Conservation (phyloP, 2,329 filamentous ascomycete genomes). For the Botrytis sinoallii region DNA sequence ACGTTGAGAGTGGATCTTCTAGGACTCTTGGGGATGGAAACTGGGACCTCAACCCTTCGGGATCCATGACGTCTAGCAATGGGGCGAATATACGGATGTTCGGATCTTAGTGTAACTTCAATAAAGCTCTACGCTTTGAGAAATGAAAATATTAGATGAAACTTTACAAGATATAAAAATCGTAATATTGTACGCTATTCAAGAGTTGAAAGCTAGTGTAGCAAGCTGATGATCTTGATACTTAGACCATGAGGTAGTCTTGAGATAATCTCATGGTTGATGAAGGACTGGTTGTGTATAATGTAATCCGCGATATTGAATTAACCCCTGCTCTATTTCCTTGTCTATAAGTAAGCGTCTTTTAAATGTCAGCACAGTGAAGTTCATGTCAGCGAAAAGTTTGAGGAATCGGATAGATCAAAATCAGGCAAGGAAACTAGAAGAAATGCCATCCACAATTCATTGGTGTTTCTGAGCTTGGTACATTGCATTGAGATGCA, state of each 20-base stretch:
- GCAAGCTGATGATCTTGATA: slow-evolving; percentile 9
- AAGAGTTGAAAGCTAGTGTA: not conserved
- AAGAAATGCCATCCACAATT: not conserved
- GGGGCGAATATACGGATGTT: not conserved
- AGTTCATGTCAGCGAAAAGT: slow-evolving; percentile 11
- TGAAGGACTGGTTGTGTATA: not conserved
- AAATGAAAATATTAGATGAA: not conserved
- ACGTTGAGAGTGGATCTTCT: slow-evolving; percentile 24
- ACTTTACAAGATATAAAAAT: not conserved
- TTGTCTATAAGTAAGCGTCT: slow-evolving; percentile 7
- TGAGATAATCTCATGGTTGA: not conserved
- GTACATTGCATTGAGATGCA: not conserved
- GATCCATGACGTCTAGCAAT: not conserved
- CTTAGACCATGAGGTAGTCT: not conserved
- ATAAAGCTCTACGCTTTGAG: not conserved
- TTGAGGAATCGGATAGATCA: not conserved
- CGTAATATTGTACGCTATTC: not conserved
- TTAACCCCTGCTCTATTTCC: not conserved
- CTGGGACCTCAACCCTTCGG: not conserved
- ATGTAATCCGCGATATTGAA: not conserved
- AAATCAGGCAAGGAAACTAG: not conserved
- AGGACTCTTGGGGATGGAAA: slow-evolving; percentile 1
- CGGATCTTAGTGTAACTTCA: not conserved
- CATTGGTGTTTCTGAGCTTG: not conserved
- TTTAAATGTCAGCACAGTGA: slow-evolving; percentile 4